Evolutionary conservation across 805 yeast genomes (phyloP).

Genomic region (Ogataea nitratoaversa): DNA sequence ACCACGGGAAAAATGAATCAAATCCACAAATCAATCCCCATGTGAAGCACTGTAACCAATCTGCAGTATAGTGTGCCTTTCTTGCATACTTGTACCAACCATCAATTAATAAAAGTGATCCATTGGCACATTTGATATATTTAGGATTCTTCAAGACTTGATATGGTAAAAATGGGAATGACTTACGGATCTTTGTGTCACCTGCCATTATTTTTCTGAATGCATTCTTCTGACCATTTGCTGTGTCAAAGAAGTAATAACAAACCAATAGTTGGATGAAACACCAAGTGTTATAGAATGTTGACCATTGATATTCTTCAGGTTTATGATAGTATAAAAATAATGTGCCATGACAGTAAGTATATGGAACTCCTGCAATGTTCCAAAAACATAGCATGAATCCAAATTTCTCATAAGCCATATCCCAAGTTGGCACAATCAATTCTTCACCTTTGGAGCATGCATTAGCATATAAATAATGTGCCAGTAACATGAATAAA

Average conservation of each 20-base stretch:
- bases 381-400: slow-evolving; percentile 99
- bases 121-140: slow-evolving; percentile 80
- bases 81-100: slow-evolving; percentile 96
- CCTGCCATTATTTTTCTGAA: slow-evolving; percentile 85
- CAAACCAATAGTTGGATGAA: slow-evolving; percentile 58
- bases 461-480: slow-evolving; percentile 94
- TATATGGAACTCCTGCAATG: slow-evolving; percentile 98
- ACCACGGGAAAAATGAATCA: slow-evolving; percentile 89
- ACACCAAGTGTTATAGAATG: slow-evolving; percentile 52
- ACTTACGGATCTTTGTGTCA: slow-evolving; percentile 67
- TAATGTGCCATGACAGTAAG: slow-evolving; percentile 91
- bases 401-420: slow-evolving; percentile 99
- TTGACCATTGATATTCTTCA: slow-evolving; percentile 70
- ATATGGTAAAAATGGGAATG: slow-evolving; percentile 91
- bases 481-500: slow-evolving; percentile 68
- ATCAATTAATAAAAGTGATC: slow-evolving; percentile 79
- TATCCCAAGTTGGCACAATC: slow-evolving; percentile 98
- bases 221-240: slow-evolving; percentile 91
- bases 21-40: slow-evolving; percentile 94
- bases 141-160: slow-evolving; percentile 79
- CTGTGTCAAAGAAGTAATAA: slow-evolving; percentile 91
- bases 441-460: slow-evolving; percentile 97
- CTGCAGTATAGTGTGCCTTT: slow-evolving; percentile 94
- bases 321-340: slow-evolving; percentile 83
- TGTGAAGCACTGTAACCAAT: slow-evolving; percentile 77